Evolutionary conservation across 1,284 basidiomycete species (phyloP), one percentile per base, ranked within the genome.

Genomic region (Naganishia sp.): DNA sequence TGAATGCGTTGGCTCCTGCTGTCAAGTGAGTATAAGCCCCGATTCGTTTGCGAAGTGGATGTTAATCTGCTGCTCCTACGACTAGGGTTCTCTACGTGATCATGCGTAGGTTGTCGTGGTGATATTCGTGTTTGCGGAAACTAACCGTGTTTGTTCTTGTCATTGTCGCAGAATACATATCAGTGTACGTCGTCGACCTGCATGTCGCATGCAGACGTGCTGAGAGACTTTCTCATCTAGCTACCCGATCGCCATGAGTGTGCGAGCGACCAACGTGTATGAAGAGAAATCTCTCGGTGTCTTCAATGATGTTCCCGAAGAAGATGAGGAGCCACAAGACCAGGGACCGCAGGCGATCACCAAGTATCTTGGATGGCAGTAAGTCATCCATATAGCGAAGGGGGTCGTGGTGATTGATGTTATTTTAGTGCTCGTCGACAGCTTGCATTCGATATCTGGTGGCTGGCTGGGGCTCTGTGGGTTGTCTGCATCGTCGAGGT

Each of bases 241-340:
- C 44, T 84, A 83, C 70, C 83, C 84, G 13, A 81, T 85, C 49
- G 84, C 84, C 21, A 75, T 86, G 64, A 88, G 88, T 71, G 91
- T 99, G 11, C 90, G 94, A n/a, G 87, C 90, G n/a, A 97, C 95
- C 23, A 98, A 98, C 77, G 95, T 98, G 0, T 98, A 97, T 78
- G 95, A 99, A 77, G 94, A 97, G 73, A 86, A 86, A 67, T 90
- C 89, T 0, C 82, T 93, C 15, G 92, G 92, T 0, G 81, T 94
- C 43, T 94, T 87, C 73, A 80, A 82, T 15, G 80, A 84, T 9
- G 80, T 82, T 0, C 79, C 82, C 0, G 82, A 83, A 7, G 81
- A 84, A 0, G 80, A 85, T 3, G 77, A 82, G 1, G 76, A 78
- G 2, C 80, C 82, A 0, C 83, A 83, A n/a, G 74, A 76, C 39